Base-by-base conservation (phyloP, 163 green algal species). In the Scenedesmus sp. region DNA sequence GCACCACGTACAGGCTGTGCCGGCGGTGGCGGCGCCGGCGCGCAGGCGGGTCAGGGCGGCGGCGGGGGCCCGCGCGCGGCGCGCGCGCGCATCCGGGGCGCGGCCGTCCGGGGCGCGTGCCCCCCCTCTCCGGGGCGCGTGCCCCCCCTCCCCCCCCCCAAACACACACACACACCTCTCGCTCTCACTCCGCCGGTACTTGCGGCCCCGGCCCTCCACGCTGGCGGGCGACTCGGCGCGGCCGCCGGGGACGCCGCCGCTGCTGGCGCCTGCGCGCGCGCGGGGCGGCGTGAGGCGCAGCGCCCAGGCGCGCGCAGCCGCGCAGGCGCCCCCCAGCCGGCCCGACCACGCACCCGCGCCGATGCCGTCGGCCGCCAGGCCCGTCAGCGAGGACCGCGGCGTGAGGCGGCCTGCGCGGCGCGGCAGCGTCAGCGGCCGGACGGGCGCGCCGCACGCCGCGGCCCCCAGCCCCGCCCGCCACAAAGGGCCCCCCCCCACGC, bases 101-200 rank as follows among this genome's bases (percentile, higher is more conserved):
- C n/a, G n/a, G n/a, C n/a, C n/a, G n/a, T n/a, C n/a, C n/a, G n/a
- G n/a, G n/a, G n/a, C n/a, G n/a, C n/a, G n/a, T n/a, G n/a, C n/a
- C n/a, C n/a, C n/a, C n/a, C n/a, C n/a, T n/a, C n/a, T n/a, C n/a
- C n/a, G n/a, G n/a, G n/a, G 11, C 33, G 33, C 22, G 26, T 33
- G 51, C 66, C n/a, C n/a, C n/a, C n/a, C n/a, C n/a, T n/a, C n/a
- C n/a, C 63, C 48, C 66, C 34, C 11, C 5, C 22, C 28, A 53
- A 26, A 53, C 34, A 67, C 58, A 65, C 58, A 63, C 5, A 31
- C 70, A 3, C 26, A 80, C 71, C 71, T 71, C 26, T 80, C 71
- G 3, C 26, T 71, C 14, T 63, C 56, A 17, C 74, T 81, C 24
- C 74, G 74, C 34, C 63, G 45, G 74, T 75, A 66, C 53, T 81